These are phyloP conservation scores for Phragmites australis DNA, from an alignment of 176 grass and related monocot genomes.

Conservation along the genomic window DNA sequence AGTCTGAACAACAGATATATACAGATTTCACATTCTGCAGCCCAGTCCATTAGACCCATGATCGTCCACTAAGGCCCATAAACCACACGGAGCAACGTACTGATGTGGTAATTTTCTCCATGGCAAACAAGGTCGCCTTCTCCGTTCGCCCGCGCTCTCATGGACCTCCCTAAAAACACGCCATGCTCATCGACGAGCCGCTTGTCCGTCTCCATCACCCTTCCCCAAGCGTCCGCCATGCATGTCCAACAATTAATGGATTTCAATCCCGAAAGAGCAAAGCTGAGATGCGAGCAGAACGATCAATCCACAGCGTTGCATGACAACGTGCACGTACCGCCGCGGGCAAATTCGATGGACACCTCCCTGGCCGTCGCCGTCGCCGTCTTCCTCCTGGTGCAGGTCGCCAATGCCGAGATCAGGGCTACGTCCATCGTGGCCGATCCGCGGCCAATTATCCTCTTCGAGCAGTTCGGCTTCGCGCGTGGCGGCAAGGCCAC, in stretches of 20 bases:
- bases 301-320: not conserved
- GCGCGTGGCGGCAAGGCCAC: constrained; percentile 47
- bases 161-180: constrained; percentile 59
- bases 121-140: not conserved
- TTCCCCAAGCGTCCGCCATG: not conserved
- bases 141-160: constrained; percentile 2
- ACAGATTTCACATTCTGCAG: not conserved
- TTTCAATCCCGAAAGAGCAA: not conserved
- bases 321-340: constrained; percentile 16
- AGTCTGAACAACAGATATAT: not conserved
- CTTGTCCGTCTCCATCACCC: constrained; percentile 14
- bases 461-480: constrained; percentile 78
- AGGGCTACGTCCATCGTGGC: constrained; percentile 41
- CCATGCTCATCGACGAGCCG: constrained; percentile 38
- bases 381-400: constrained; percentile 11
- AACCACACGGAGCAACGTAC: not conserved
- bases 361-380: constrained; percentile 22
- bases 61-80: not conserved
- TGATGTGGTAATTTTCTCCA: not conserved
- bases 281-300: constrained; percentile 8
- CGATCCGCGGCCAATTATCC: constrained; percentile 51
- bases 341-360: constrained; percentile 33
- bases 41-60: not conserved
- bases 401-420: constrained; percentile 44
- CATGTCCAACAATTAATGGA: not conserved